Conservation (phyloP, 2,329 filamentous ascomycete genomes). For the Ceratocystis destructans region DNA sequence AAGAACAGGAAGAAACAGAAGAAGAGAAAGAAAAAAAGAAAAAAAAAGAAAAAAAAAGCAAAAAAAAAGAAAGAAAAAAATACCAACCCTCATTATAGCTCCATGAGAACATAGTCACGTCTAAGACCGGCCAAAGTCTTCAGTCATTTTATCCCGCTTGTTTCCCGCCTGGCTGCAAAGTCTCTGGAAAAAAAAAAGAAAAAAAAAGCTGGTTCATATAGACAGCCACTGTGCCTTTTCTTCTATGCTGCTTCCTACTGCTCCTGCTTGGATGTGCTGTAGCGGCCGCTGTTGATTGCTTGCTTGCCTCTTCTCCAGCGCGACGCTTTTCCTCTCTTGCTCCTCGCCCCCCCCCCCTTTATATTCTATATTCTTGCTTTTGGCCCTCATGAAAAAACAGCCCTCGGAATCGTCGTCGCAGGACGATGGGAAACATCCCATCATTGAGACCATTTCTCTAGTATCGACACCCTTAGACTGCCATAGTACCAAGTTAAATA, state of each 20-base stretch:
- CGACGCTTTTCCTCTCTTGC: background rate
- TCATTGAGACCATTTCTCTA: conserved; percentile 10
- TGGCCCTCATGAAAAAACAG: conserved; percentile 17
- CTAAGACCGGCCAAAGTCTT: background rate
- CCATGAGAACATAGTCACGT: background rate
- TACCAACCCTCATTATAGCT: background rate
- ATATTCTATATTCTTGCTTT: background rate
- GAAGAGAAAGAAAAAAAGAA: no score
- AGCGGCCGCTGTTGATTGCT: background rate
- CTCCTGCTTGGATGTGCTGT: background rate
- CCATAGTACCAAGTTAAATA: background rate
- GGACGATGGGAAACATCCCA: conserved; percentile 15
- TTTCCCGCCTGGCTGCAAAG: background rate
- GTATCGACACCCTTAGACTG: background rate
- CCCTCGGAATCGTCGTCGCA: conserved; percentile 13
- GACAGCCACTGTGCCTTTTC: background rate
- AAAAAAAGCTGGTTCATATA: background rate
- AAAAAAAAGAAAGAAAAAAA: background rate
- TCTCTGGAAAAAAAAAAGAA: background rate
- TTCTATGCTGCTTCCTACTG: background rate
- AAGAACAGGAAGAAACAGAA: no score
- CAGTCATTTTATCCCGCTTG: background rate
- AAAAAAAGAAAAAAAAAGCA: no score
- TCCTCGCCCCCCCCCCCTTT: background rate
- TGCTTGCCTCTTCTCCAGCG: background rate